These are phyloP conservation scores for Fraxinus nigra DNA, from an alignment of 305 asterid genomes.

Conservation along the genomic window DNA sequence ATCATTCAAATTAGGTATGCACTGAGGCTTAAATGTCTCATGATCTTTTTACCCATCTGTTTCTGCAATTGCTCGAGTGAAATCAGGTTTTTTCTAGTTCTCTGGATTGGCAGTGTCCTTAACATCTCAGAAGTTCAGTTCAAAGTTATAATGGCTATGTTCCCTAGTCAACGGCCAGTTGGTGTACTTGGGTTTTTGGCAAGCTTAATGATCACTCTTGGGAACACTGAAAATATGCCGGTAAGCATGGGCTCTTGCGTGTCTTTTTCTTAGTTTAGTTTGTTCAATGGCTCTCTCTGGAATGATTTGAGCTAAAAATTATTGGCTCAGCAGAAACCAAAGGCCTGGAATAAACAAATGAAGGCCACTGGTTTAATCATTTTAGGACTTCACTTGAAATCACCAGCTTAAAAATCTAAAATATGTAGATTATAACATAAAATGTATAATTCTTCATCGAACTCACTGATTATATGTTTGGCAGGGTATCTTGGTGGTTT, in stretches of 20 bases:
- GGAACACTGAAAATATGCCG: conserved; percentile 98
- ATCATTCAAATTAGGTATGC: conserved; percentile 84
- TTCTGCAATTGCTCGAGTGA: conserved; percentile 17
- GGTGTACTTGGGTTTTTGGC: conserved; percentile 99
- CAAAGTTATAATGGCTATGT: conserved; percentile 96
- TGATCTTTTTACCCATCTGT: conserved; percentile 7
- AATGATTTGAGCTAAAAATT: conserved; percentile 13
- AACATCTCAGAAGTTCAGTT: conserved; percentile 88
- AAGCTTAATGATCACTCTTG: conserved; percentile 98
- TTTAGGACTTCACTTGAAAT: neutral
- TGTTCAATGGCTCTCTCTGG: neutral
- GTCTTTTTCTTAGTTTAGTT: conserved; percentile 19
- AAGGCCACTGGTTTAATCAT: conserved; percentile 11
- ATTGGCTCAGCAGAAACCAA: conserved; percentile 2
- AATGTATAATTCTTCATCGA: neutral
- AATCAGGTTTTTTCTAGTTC: conserved; percentile 20
- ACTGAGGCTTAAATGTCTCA: conserved; percentile 17
- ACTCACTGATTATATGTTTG: conserved; percentile 11
- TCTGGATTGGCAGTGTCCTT: conserved; percentile 68
- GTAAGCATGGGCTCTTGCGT: conserved; percentile 50
- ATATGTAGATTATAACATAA: neutral
- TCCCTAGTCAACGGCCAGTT: conserved; percentile 97
- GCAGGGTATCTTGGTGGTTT: neutral
- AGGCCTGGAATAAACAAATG: neutral
- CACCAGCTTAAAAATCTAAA: neutral